Conservation (phyloP, 2,329 filamentous ascomycete species). For the Pyrenochaeta sp. region DNA sequence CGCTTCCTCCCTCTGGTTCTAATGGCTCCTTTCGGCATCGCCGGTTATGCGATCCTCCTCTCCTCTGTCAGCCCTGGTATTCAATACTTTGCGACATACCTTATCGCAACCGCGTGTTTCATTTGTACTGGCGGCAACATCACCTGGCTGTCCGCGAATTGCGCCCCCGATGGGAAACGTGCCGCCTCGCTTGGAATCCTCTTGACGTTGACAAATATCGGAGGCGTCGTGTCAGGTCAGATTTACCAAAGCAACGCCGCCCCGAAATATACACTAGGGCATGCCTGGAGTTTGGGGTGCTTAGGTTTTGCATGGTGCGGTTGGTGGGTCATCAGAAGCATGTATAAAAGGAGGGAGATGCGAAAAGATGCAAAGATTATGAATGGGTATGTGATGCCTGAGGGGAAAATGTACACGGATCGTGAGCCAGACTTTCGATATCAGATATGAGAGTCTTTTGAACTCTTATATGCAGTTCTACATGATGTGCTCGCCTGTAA, state of each 20-base stretch:
- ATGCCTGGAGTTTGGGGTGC: conserved; percentile 51
- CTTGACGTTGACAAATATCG: conserved; percentile 45
- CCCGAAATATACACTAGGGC: conserved; percentile 38
- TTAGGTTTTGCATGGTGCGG: conserved; percentile 48
- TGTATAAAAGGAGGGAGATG: conserved; percentile 44
- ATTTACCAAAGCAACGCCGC: conserved; percentile 42
- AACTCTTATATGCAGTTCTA: too few relatives aligned
- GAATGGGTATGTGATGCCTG: conserved; percentile 25
- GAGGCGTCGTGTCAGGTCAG: conserved; percentile 43
- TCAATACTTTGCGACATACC: conserved; percentile 44
- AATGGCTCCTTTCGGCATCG: conserved; percentile 39
- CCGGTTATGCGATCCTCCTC: conserved; percentile 43
- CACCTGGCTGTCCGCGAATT: conserved; percentile 44
- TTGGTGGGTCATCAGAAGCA: conserved; percentile 47
- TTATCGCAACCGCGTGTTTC: conserved; percentile 45
- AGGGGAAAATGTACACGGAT: conserved; percentile 36
- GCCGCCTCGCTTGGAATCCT: conserved; percentile 43
- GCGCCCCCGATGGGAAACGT: conserved; percentile 44
- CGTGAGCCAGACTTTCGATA: conserved; percentile 42
- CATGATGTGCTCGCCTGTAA: too few relatives aligned
- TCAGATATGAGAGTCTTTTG: conserved; percentile 12
- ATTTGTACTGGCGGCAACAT: conserved; percentile 46
- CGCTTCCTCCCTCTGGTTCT: conserved; percentile 50
- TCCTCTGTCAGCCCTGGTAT: conserved; percentile 33
- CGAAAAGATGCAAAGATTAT: conserved; percentile 40